Base-by-base conservation (phyloP, 2,329 filamentous ascomycete species). In the Cladophialophora chaetospira region DNA sequence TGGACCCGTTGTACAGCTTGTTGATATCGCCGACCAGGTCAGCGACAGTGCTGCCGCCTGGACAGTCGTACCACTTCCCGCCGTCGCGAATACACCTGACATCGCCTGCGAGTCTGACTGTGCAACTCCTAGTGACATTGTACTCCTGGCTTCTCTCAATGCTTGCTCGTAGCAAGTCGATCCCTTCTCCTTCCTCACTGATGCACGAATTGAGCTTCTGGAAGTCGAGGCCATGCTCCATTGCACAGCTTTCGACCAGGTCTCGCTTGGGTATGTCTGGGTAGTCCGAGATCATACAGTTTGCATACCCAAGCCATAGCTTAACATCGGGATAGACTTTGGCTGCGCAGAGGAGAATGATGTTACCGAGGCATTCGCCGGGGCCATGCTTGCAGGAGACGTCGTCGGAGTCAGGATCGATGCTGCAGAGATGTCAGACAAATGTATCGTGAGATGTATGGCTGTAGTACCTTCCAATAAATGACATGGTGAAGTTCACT, bases 141-240 rank as follows among this genome's bases (percentile, higher is more conserved):
- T 83, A 82, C 71, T 86, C 64, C 31, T 68, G 66, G 67, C 79
- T 73, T 71, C 86, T 84, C 29, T 82, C 76, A 11, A 77, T 72
- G 60, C 74, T 77, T 33, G 73, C 62, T 43, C 73, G 71, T 40
- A 79, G 63, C 55, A 79, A 63, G n/a, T 73, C 73, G 52, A 77
- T 64, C 2, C 77, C 77, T 61, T 90, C 83, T 11, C 76, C 71
- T 10, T 76, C 73, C 35, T 69, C 68, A 35, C 87, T 87, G 40
- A 90, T 87, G 71, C 94, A 99, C 17, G 87, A 79, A 71, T 97
- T 95, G 53, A 99, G 74, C 62, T 83, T 80, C 23, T 85, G 80
- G 70, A 97, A 91, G 67, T 94, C 87, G 46, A 97, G 86, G 25
- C 90, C 91, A 69, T 96, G 90, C 74, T 97, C 91, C 48, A 96